Evolutionary conservation across 1,284 basidiomycete species (phyloP).

Genomic region (Retiboletus flavoniger): DNA sequence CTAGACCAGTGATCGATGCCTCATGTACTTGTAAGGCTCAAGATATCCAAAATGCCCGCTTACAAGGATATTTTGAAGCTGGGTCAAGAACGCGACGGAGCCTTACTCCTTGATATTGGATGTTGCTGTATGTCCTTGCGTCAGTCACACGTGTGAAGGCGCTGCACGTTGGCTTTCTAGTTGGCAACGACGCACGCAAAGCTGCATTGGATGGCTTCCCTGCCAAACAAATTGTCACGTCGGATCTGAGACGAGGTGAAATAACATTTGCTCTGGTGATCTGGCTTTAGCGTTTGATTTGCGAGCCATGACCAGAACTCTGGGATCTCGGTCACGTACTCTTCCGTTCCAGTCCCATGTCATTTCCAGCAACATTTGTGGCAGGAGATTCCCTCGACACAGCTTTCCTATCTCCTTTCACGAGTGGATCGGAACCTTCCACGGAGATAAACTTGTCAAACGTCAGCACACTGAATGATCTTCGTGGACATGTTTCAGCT

Average conservation of each 20-base stretch:
- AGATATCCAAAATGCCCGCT: conserved; percentile 21
- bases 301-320: conserved; percentile 23
- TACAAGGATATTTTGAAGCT: conserved; percentile 28
- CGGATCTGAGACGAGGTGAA: conserved; percentile 25
- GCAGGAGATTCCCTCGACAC: conserved; percentile 33
- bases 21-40: conserved; percentile 9
- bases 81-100: conserved; percentile 25
- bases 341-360: conserved; percentile 29
- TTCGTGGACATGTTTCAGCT: conserved; percentile 37
- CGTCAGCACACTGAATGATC: conserved; percentile 36
- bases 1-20: background rate
- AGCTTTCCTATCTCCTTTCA: conserved; percentile 15
- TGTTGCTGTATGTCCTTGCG: conserved; percentile 30
- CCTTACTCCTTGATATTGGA: conserved; percentile 33
- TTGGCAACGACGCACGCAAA: conserved; percentile 24
- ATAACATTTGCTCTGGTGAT: background rate
- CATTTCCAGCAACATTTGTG: conserved; percentile 37
- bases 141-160: background rate
- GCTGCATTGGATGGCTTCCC: conserved; percentile 23
- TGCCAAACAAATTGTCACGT: conserved; percentile 19
- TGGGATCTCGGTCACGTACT: conserved; percentile 38
- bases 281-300: background rate
- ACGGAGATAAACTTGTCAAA: conserved; percentile 23
- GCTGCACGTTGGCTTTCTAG: conserved; percentile 6
- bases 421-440: background rate